Conservation (phyloP, 1,284 basidiomycete species). For the Marasmius sp. region DNA sequence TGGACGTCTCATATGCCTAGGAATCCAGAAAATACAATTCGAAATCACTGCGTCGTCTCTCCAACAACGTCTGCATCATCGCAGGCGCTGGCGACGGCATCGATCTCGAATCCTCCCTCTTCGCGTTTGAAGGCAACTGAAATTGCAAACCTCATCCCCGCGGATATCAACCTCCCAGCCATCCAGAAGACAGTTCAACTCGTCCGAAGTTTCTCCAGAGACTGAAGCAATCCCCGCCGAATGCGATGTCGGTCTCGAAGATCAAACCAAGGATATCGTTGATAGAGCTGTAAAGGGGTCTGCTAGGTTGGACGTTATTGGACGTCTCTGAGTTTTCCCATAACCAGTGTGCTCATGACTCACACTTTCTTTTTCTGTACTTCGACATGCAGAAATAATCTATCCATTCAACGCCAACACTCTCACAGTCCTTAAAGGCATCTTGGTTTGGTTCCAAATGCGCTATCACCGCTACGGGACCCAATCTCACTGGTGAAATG, state of each 20-base stretch:
- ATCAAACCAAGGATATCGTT: conserved; percentile 80
- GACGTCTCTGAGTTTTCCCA: conserved; percentile 33
- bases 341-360: not conserved
- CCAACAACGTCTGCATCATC: conserved; percentile 41
- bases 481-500: conserved; percentile 86
- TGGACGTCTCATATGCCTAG: too few species aligned
- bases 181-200: conserved; percentile 71
- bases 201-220: conserved; percentile 70
- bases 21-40: too few species aligned
- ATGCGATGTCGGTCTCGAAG: conserved; percentile 89
- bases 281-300: conserved; percentile 80
- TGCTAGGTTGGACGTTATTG: conserved; percentile 91
- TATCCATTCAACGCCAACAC: conserved; percentile 93
- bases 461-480: conserved; percentile 91
- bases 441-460: conserved; percentile 99
- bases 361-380: conserved; percentile 32
- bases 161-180: conserved; percentile 82
- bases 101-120: conserved; percentile 91
- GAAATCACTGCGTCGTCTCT: conserved; percentile 44
- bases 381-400: conserved; percentile 96
- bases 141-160: conserved; percentile 75
- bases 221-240: conserved; percentile 73
- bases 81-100: conserved; percentile 91
- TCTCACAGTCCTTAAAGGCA: conserved; percentile 91
- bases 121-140: conserved; percentile 78